Base-by-base conservation (phyloP, 2,329 filamentous ascomycete species). In the Sporothrix variecibatus region DNA sequence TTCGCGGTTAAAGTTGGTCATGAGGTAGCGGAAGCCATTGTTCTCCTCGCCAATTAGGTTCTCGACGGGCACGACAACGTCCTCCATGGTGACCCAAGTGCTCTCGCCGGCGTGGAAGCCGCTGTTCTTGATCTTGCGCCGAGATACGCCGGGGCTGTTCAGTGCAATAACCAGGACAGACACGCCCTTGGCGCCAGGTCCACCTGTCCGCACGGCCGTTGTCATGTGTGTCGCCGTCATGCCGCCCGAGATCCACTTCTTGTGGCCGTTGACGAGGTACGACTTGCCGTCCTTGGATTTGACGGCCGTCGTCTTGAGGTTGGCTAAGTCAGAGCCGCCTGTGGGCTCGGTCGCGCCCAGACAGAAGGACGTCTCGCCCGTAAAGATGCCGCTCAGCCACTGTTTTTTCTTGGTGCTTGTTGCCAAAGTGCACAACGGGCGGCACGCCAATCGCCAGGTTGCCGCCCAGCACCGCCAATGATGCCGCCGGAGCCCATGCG, bases 241-340 rank as follows among this genome's bases (percentile, higher is more conserved):
- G 17, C 84, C 87, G 65, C 89, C 89, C 0, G 90, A 91, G 76
- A 92, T 92, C 89, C 89, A 91, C 79, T 91, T 91, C 83, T 92
- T 92, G 70, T 86, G 86, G 0, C 90, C 90, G 73, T 90, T 91
- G n/a, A 92, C 88, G 49, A 91, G 78, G 77, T 91, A 92, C 68
- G 83, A 79, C 46, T 84, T 82, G 0, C 86, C 87, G 51, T 87
- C 83, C 1, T 76, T 15, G 0, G 80, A 76, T 34, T 82, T 83
- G 51, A 81, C 79, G 0, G 91, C 91, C 0, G 87, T 91, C 2
- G 90, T 91, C 71, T 85, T 84, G 62, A 93, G 86, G 76, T 87
- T 88, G 0, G 89, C 89, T 2, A 93, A 89, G 78, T 93, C 91
- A 0, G 89, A 91, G 0, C 89, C 88, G 73, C 87, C 88, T 81